These are phyloP conservation scores for Paecilomyces sp. DNA, from an alignment of 2,329 filamentous ascomycete genomes.

Conservation along the genomic window DNA sequence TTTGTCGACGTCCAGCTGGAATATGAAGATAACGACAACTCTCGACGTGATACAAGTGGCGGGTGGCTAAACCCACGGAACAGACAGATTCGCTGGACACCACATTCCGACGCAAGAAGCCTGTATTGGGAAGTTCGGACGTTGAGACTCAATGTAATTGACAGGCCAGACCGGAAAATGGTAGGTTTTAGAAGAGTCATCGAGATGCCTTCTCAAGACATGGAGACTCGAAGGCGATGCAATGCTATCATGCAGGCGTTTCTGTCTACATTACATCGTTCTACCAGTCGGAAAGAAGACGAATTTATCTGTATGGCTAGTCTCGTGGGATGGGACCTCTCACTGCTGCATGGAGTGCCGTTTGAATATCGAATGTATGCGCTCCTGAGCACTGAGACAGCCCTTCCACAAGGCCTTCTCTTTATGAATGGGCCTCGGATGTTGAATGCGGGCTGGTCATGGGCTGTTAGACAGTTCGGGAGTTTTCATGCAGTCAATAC, in stretches of 20 bases:
- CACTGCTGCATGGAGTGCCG: neutral
- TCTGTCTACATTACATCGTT: neutral
- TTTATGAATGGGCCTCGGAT: slow-evolving; percentile 1
- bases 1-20: neutral
- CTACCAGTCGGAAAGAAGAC: slow-evolving; percentile 1
- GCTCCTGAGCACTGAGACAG: neutral
- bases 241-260: neutral
- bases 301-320: neutral
- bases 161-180: neutral
- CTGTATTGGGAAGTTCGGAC: neutral
- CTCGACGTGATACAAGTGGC: neutral
- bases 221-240: neutral
- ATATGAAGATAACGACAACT: neutral
- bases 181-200: neutral
- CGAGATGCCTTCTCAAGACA: neutral
- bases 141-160: neutral
- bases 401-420: neutral
- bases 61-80: neutral
- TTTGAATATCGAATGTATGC: neutral
- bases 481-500: neutral
- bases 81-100: neutral
- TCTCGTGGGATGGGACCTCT: neutral
- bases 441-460: neutral
- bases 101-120: neutral
- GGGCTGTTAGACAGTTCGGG: neutral